phyloP scores from a whole-genome alignment of 2,329 filamentous ascomycete species.

The Diaporthe eres region DNA sequence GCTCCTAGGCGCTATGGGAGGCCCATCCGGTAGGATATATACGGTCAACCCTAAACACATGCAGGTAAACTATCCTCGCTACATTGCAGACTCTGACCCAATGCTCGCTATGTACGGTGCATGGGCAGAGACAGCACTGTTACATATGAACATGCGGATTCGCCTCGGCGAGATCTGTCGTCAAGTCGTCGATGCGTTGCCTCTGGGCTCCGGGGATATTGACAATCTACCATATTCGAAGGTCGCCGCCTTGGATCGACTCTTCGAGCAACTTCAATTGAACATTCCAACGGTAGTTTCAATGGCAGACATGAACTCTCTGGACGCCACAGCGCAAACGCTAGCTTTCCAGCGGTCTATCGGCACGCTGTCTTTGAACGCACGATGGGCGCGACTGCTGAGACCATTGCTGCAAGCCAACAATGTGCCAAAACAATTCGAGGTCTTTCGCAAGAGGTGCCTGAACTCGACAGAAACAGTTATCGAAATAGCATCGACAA shows the following conservation, averaged over 20 bases:
- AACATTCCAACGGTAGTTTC: background rate
- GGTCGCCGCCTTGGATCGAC: slow-evolving; percentile 43
- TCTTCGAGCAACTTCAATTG: slow-evolving; percentile 43
- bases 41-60: slow-evolving; percentile 56
- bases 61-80: slow-evolving; percentile 55
- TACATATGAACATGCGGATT: slow-evolving; percentile 40
- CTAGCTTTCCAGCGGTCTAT: slow-evolving; percentile 29
- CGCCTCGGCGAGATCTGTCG: slow-evolving; percentile 45
- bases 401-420: slow-evolving; percentile 35
- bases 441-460: slow-evolving; percentile 28
- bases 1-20: slow-evolving; percentile 54
- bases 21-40: slow-evolving; percentile 54
- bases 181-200: slow-evolving; percentile 43
- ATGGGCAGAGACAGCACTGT: slow-evolving; percentile 22
- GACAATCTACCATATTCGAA: slow-evolving; percentile 44
- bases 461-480: slow-evolving; percentile 36
- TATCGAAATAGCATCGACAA: slow-evolving; percentile 31
- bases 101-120: slow-evolving; percentile 6
- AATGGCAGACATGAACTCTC: background rate
- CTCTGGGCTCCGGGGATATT: slow-evolving; percentile 33
- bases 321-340: background rate
- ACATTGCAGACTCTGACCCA: slow-evolving; percentile 47
- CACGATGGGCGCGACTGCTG: slow-evolving; percentile 35
- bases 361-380: slow-evolving; percentile 27
- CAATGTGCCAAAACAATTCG: slow-evolving; percentile 32